Conservation (phyloP, 129 eudicot genomes). For the Flaveria bidentis region DNA sequence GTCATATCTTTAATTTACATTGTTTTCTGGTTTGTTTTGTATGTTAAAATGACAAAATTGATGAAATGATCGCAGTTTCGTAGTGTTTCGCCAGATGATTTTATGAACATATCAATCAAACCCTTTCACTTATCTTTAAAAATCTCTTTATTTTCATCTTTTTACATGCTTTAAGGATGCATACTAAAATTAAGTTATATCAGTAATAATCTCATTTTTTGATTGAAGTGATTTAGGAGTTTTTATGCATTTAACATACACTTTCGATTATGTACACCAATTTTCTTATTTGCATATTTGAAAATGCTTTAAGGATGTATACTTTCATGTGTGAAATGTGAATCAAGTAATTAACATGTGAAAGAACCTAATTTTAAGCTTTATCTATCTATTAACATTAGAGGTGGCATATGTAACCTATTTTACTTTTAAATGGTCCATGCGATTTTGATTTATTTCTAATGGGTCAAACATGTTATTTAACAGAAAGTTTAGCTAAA, state of each 20-base stretch:
- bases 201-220: neutral
- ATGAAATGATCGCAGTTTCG: constrained; percentile 44
- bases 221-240: neutral
- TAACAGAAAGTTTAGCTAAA: neutral
- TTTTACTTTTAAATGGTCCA: neutral
- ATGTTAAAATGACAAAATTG: neutral
- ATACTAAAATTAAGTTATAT: neutral
- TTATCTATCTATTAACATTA: neutral
- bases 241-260: neutral
- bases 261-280: neutral
- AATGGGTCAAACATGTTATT: too few species aligned
- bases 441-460: too few species aligned
- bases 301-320: neutral
- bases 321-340: neutral
- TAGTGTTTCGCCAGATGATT: constrained; percentile 44
- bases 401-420: neutral
- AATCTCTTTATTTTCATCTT: neutral
- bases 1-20: neutral
- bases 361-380: neutral
- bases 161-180: neutral
- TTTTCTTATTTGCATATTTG: constrained; percentile 45
- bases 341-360: neutral
- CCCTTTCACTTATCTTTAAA: constrained; percentile 31
- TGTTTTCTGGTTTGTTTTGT: neutral
- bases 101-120: constrained; percentile 54